phyloP scores from a whole-genome alignment of 2,329 filamentous ascomycete species.

The Cytospora leucostoma region DNA sequence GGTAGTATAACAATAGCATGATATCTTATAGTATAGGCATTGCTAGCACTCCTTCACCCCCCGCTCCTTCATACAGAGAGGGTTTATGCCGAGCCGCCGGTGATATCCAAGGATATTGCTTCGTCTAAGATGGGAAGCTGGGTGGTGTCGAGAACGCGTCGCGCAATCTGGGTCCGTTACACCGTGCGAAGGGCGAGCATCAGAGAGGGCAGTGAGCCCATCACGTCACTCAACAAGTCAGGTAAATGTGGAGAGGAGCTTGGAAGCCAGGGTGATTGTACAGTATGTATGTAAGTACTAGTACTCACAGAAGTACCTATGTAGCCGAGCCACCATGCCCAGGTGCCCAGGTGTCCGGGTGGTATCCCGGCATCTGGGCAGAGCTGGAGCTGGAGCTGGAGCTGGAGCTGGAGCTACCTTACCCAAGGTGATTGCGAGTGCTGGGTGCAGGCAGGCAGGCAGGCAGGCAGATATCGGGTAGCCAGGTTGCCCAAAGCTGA shows the following conservation, averaged over 20 bases:
- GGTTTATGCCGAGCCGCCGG: no score
- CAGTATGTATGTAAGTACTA: not conserved
- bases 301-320: not conserved
- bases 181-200: not conserved
- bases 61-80: no score
- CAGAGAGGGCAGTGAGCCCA: not conserved
- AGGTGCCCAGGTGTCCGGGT: not conserved
- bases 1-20: no score
- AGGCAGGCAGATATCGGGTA: no score
- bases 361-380: not conserved
- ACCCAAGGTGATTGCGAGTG: no score
- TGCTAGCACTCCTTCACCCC: no score
- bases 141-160: not conserved
- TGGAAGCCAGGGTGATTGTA: not conserved
- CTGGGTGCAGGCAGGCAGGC: no score
- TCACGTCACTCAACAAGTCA: constrained; percentile 2
- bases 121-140: not conserved
- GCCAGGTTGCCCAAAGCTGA: not conserved
- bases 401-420: no score
- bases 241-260: not conserved
- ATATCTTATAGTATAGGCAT: no score
- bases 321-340: no score
- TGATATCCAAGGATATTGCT: not conserved
- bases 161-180: not conserved
- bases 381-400: no score